Evolutionary conservation across 306 rosid genomes (phyloP).

Genomic region (Lablab purpureus): DNA sequence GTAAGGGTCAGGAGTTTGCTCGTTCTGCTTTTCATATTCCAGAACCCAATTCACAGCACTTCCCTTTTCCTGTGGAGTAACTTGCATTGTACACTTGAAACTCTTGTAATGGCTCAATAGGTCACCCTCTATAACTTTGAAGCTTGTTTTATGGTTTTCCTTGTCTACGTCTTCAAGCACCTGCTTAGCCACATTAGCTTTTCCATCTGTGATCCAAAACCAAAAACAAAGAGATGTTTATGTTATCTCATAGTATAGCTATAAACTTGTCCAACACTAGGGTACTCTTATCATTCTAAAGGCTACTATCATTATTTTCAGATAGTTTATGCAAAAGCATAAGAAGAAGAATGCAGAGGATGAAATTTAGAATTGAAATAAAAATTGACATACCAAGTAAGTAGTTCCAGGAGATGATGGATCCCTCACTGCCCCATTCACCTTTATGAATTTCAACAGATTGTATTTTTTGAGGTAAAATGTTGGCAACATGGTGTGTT

Average conservation of each 20-base stretch:
- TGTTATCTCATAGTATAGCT: too few relatives aligned
- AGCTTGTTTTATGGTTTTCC: not conserved
- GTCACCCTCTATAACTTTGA: not conserved
- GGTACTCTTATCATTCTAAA: too few relatives aligned
- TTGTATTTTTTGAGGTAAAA: not conserved
- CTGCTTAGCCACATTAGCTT: conserved; percentile 12
- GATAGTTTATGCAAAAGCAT: too few relatives aligned
- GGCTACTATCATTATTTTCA: too few relatives aligned
- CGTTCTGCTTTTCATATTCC: not conserved
- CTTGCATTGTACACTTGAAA: not conserved
- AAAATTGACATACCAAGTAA: too few relatives aligned
- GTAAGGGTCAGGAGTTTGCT: not conserved
- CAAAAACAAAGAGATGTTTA: not conserved
- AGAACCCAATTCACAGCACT: not conserved
- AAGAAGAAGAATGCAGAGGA: too few relatives aligned
- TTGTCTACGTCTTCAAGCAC: not conserved
- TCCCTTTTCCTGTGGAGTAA: not conserved
- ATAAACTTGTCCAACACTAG: too few relatives aligned
- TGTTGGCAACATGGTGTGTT: not conserved
- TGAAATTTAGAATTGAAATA: too few relatives aligned
- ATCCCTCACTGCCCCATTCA: too few relatives aligned
- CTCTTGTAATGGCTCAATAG: not conserved
- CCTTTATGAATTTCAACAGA: not conserved
- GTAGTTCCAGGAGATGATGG: not conserved
- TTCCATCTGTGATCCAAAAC: conserved; percentile 46